phyloP scores from a whole-genome alignment of 2,329 filamentous ascomycete species.

The Moelleriella libera region DNA sequence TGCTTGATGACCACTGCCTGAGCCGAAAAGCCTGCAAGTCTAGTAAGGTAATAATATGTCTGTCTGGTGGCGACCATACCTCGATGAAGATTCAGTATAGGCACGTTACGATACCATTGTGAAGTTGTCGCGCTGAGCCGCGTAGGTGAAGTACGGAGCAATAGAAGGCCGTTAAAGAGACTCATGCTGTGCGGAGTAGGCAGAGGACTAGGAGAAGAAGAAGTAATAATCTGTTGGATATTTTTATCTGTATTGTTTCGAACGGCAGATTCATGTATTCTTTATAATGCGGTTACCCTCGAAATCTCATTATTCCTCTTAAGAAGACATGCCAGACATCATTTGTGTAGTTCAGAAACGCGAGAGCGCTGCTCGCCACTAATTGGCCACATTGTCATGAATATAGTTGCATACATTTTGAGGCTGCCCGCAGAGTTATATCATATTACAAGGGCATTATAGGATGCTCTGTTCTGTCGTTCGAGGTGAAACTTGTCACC shows the following conservation, averaged over 20 bases:
- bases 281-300: too few relatives aligned
- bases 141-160: neutral
- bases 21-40: neutral
- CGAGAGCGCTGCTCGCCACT: too few relatives aligned
- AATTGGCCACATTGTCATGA: too few relatives aligned
- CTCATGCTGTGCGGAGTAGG: neutral
- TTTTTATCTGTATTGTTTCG: neutral
- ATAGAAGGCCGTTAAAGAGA: neutral
- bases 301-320: too few relatives aligned
- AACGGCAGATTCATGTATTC: neutral
- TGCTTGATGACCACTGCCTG: neutral
- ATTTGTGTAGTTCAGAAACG: too few relatives aligned
- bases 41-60: neutral
- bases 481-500: neutral
- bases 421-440: too few relatives aligned
- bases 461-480: too few relatives aligned
- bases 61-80: neutral
- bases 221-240: neutral
- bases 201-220: neutral
- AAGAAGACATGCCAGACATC: too few relatives aligned
- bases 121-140: neutral
- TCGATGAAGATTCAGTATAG: neutral
- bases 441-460: too few relatives aligned
- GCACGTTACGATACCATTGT: neutral
- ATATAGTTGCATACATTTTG: too few relatives aligned